Evolutionary conservation across 2,329 filamentous ascomycete species (phyloP).

Genomic region (Aureobasidium subglaciale): DNA sequence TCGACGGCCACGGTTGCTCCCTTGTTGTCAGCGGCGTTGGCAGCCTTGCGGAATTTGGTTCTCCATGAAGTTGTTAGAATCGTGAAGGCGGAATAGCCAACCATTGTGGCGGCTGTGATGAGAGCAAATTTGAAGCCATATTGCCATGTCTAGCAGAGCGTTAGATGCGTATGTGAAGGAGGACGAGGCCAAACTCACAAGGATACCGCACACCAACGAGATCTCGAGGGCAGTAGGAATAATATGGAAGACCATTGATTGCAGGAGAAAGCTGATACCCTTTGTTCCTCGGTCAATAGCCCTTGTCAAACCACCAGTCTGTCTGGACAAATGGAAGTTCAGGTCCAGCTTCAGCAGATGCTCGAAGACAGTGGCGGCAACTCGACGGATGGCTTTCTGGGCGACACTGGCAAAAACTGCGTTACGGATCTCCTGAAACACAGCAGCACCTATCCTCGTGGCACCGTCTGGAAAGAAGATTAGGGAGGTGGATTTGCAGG

Average conservation of each 20-base stretch:
- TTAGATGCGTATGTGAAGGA: not conserved
- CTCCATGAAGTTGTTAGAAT: constrained; percentile 95
- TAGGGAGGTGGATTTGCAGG: not conserved
- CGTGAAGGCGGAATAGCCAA: constrained; percentile 90
- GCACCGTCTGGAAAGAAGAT: constrained; percentile 57
- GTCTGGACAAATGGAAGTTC: constrained; percentile 86
- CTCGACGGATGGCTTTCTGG: constrained; percentile 88
- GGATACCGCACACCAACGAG: constrained; percentile 86
- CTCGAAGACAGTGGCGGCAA: constrained; percentile 86
- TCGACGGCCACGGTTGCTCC: constrained; percentile 94
- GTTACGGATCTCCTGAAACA: constrained; percentile 91
- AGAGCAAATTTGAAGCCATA: constrained; percentile 88
- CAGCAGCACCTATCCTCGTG: constrained; percentile 76
- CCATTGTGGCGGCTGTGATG: constrained; percentile 86
- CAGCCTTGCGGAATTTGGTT: constrained; percentile 90
- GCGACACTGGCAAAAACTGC: constrained; percentile 95
- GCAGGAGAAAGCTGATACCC: constrained; percentile 93
- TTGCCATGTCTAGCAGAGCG: constrained; percentile 63
- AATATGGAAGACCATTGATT: constrained; percentile 97
- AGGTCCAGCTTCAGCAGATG: constrained; percentile 84
- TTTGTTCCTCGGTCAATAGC: constrained; percentile 97
- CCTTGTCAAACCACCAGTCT: constrained; percentile 87
- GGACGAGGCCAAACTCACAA: constrained; percentile 41
- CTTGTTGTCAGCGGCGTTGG: constrained; percentile 92
- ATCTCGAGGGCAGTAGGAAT: constrained; percentile 92